phyloP scores from a whole-genome alignment of 108 stramenopile species.

The Nitzschia palea region DNA sequence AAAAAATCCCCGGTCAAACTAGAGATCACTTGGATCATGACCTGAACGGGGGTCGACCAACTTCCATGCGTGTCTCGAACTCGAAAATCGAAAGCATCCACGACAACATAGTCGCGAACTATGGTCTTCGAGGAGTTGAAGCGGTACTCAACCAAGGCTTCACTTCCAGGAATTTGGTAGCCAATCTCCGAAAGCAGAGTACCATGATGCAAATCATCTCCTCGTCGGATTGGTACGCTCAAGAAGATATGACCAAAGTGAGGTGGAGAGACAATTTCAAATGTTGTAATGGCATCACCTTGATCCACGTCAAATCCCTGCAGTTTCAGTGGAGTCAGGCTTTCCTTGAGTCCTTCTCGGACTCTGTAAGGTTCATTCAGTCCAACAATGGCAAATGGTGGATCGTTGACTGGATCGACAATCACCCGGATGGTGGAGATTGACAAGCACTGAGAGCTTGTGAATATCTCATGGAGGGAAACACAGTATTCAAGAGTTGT shows the following conservation, averaged over 20 bases:
- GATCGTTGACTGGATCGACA: slow-evolving; percentile 43
- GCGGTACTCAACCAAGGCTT: slow-evolving; percentile 20
- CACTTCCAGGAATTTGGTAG: slow-evolving; percentile 19
- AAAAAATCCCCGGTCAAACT: slow-evolving; percentile 2
- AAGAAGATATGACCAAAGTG: slow-evolving; percentile 31
- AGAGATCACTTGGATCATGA: slow-evolving; percentile 20
- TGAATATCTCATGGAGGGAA: slow-evolving; percentile 12
- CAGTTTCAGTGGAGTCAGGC: slow-evolving; percentile 16
- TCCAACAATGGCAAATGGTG: slow-evolving; percentile 26
- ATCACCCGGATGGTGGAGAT: slow-evolving; percentile 25
- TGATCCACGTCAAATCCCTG: slow-evolving; percentile 41
- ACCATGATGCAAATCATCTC: slow-evolving; percentile 37
- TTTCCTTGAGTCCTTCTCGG: slow-evolving; percentile 20
- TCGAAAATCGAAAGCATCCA: slow-evolving; percentile 42
- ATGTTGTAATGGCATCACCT: slow-evolving; percentile 21
- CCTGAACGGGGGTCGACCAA: slow-evolving; percentile 35
- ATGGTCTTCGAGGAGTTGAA: slow-evolving; percentile 15
- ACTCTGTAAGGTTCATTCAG: slow-evolving; percentile 13
- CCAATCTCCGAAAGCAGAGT: slow-evolving; percentile 24
- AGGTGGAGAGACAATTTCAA: slow-evolving; percentile 37
- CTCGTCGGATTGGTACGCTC: slow-evolving; percentile 30
- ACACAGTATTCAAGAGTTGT: slow-evolving; percentile 40
- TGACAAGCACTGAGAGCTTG: slow-evolving; percentile 20
- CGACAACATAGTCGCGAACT: slow-evolving; percentile 1
- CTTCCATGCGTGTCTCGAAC: slow-evolving; percentile 34